Evolutionary conservation across 768 basidiomycete genomes (phyloP), one percentile per base, ranked within the genome.

Genomic region (Calocera cornea): DNA sequence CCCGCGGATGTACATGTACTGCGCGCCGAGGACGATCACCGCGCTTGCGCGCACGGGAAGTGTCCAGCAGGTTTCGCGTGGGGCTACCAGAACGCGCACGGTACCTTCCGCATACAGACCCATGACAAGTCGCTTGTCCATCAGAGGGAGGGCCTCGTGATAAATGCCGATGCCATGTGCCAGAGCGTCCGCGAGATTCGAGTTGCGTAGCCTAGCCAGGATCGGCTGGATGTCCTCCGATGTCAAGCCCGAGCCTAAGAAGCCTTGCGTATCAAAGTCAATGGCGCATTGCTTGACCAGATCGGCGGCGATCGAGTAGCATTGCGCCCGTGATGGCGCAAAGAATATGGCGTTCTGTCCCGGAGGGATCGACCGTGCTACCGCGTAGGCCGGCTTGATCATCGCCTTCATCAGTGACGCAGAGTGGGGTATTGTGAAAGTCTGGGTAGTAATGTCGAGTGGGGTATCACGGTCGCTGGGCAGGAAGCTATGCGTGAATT

Each of bases 11-110:
- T 69, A 66, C 29, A 87, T 75, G 75, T 91, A 95, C 75, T 99
- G 97, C 2, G 95, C 92, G 19, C 92, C 90, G 88, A 98, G 88
- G 50, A 92, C 87, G 40, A 98, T 80, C 17, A 98, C 95, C 5
- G 84, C 84, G 7, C 83, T 81, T 0, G 90, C 91, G 65, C 87
- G 84, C 19, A 94, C 84, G 22, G 95, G 93, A n/a, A 97, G 75
- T 33, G 84, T 86, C 94, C 94, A 95, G 74, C 90, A 92, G 16
- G 87, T 81, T 44, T 95, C 92, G 40, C 87, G 84, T 2, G 95
- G 87, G 0, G 86, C 87, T 69, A 98, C 79, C 31, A 99, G 79
- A 14, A 94, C 88, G 7, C 87, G 86, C 44, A 97, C 73, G 41
- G 90, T 78, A 0, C 91, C 90, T 69, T 92, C 86, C 0, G 85